Conservation (phyloP, 2,329 filamentous ascomycete species). For the Sclerotiophoma versabilis region DNA sequence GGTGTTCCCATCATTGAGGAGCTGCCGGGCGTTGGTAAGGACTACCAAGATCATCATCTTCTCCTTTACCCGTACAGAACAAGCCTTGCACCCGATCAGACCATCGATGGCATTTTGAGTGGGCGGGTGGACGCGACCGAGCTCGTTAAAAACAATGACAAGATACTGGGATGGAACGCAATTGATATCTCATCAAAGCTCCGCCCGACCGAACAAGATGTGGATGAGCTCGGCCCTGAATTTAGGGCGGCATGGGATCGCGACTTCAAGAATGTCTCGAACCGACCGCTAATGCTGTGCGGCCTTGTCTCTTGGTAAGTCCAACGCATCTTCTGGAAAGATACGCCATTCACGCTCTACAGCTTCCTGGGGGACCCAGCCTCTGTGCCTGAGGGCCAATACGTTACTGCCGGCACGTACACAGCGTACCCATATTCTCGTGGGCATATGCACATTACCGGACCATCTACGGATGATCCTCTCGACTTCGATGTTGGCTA, state of each 20-base stretch:
- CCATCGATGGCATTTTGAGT: slow-evolving; percentile 61
- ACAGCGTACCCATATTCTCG: slow-evolving; percentile 68
- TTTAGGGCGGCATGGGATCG: slow-evolving; percentile 63
- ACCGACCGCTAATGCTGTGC: slow-evolving; percentile 60
- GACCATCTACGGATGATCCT: slow-evolving; percentile 53
- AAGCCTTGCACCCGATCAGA: slow-evolving; percentile 55
- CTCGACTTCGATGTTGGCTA: slow-evolving; percentile 66
- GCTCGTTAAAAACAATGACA: slow-evolving; percentile 57
- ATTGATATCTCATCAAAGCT: slow-evolving; percentile 65
- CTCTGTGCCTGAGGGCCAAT: slow-evolving; percentile 54
- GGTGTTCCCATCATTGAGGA: slow-evolving; percentile 62
- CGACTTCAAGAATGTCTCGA: slow-evolving; percentile 58
- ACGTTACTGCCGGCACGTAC: slow-evolving; percentile 62
- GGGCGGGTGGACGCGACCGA: slow-evolving; percentile 57
- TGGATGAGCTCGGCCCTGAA: slow-evolving; percentile 59
- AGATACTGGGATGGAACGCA: slow-evolving; percentile 64
- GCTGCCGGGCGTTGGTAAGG: slow-evolving; percentile 68
- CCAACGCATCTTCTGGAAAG: too few species aligned
- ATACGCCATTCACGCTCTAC: slow-evolving; percentile 4
- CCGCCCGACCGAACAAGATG: slow-evolving; percentile 61
- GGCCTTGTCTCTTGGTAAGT: slow-evolving; percentile 48
- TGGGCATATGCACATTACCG: slow-evolving; percentile 66
- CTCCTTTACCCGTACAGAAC: slow-evolving; percentile 62
- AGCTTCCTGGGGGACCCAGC: slow-evolving; percentile 42
- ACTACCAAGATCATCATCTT: slow-evolving; percentile 69